Conservation (phyloP, 352 stramenopile genomes). For the Globisporangium acanthophoron region DNA sequence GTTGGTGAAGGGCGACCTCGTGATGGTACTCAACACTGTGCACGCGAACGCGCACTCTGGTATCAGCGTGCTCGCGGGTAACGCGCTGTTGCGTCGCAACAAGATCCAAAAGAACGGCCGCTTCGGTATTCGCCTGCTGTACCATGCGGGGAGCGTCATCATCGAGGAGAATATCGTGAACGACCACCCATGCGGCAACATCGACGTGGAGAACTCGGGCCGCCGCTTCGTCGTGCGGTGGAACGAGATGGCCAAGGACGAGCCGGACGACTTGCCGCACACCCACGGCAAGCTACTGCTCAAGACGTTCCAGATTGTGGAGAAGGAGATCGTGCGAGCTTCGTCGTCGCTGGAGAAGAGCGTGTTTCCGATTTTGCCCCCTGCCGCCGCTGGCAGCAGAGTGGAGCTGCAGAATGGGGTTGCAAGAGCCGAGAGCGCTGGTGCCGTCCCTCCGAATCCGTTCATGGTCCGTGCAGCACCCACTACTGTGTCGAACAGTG, state of each 20-base stretch:
- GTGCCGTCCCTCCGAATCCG: neutral
- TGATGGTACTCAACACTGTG: constrained; percentile 56
- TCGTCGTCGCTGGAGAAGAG: neutral
- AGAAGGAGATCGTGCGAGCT: constrained; percentile 14
- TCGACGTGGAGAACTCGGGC: constrained; percentile 71
- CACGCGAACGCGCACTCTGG: constrained; percentile 52
- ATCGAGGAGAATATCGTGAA: constrained; percentile 68
- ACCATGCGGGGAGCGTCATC: constrained; percentile 65
- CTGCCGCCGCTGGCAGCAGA: neutral
- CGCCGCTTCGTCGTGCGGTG: constrained; percentile 72
- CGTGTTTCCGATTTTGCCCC: neutral
- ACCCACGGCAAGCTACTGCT: constrained; percentile 40
- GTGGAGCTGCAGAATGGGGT: neutral
- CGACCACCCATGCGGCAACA: constrained; percentile 59
- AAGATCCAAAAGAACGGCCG: constrained; percentile 58
- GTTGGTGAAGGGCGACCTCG: constrained; percentile 40
- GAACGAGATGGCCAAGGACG: constrained; percentile 69
- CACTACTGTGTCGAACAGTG: neutral
- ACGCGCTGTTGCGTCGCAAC: constrained; percentile 58
- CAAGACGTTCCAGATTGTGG: constrained; percentile 30
- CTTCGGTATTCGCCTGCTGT: constrained; percentile 68
- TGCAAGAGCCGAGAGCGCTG: neutral
- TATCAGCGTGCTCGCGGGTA: constrained; percentile 46
- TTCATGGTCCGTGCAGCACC: neutral
- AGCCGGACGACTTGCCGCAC: constrained; percentile 49